Percentiles rank a stretch among this genome's conserved stretches.
phyloP scores from a whole-genome alignment of 108 stramenopile species.

The Fragilariopsis cylindrus region DNA sequence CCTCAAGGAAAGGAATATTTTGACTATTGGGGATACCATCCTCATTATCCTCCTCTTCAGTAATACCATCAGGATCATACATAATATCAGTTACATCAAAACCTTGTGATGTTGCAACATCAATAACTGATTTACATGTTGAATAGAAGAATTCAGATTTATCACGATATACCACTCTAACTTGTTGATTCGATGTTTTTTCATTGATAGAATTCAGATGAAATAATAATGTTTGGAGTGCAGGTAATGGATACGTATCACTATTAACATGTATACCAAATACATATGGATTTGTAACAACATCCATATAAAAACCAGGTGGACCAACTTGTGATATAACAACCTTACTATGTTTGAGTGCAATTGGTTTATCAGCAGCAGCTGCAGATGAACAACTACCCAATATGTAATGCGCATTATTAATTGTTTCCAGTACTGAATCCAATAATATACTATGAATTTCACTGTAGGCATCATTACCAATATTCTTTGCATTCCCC shows the following conservation, averaged over 20 bases:
- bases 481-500: conserved; percentile 27
- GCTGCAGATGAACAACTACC: conserved; percentile 45
- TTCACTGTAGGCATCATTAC: conserved; percentile 26
- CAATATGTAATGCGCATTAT: conserved; percentile 41
- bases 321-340: conserved; percentile 59
- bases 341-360: conserved; percentile 36
- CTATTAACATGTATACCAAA: conserved; percentile 62
- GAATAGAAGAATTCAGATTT: conserved; percentile 50
- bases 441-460: conserved; percentile 29
- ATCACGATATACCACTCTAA: conserved; percentile 39
- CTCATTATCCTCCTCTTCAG: conserved; percentile 11
- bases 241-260: conserved; percentile 41
- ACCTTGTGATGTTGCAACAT: conserved; percentile 17
- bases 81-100: conserved; percentile 24
- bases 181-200: conserved; percentile 21
- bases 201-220: conserved; percentile 1
- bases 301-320: conserved; percentile 41
- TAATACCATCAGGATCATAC: conserved; percentile 42
- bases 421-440: conserved; percentile 24
- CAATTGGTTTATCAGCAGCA: conserved; percentile 33
- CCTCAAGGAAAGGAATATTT: conserved; percentile 35
- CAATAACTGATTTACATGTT: conserved; percentile 45
- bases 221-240: conserved; percentile 38
- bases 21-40: conserved; percentile 33
- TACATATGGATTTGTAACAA: conserved; percentile 40